A percentile compares a stretch with the other conserved stretches of the same genome.
Conservation (phyloP, 345 rosid species). For the Populus alba region DNA sequence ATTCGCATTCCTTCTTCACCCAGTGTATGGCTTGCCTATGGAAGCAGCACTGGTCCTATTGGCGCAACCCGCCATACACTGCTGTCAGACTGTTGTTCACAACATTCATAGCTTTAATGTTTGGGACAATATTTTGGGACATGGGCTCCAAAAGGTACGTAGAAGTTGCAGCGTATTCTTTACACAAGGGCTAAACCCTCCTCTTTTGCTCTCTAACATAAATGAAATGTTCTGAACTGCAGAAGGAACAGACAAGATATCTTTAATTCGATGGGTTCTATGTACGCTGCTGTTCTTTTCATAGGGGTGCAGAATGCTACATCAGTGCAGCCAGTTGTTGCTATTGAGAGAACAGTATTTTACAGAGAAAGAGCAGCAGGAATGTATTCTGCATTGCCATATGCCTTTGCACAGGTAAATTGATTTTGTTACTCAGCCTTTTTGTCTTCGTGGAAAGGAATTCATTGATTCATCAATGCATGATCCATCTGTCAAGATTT, state of each 20-base stretch:
- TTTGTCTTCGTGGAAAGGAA: not conserved
- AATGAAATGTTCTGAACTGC: conserved; percentile 2
- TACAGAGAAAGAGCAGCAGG: conserved; percentile 75
- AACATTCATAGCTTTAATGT: conserved; percentile 52
- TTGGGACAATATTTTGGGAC: conserved; percentile 70
- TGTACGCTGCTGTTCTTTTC: conserved; percentile 62
- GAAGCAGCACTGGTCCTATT: conserved; percentile 66
- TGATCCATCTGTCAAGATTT: not conserved
- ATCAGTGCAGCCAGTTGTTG: conserved; percentile 59
- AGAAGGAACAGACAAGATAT: conserved; percentile 48
- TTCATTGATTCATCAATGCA: not conserved
- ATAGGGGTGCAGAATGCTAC: conserved; percentile 53
- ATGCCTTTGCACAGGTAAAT: conserved; percentile 66
- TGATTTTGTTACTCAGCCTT: not conserved
- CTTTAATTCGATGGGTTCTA: conserved; percentile 62
- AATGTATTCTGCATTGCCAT: conserved; percentile 71
- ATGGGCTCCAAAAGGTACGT: conserved; percentile 53
- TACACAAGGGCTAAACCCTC: not conserved
- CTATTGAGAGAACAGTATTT: conserved; percentile 62
- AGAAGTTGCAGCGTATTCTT: not conserved
- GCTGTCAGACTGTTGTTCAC: conserved; percentile 54
- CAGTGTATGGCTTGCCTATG: conserved; percentile 61
- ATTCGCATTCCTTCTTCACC: conserved; percentile 41
- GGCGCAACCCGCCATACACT: conserved; percentile 54
- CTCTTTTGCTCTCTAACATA: not conserved